Percentiles rank a stretch among this genome's conserved stretches.
These are phyloP conservation scores for Acanthamoeba triangularis DNA, from an alignment of 208 protist genomes.

Conservation along the genomic window DNA sequence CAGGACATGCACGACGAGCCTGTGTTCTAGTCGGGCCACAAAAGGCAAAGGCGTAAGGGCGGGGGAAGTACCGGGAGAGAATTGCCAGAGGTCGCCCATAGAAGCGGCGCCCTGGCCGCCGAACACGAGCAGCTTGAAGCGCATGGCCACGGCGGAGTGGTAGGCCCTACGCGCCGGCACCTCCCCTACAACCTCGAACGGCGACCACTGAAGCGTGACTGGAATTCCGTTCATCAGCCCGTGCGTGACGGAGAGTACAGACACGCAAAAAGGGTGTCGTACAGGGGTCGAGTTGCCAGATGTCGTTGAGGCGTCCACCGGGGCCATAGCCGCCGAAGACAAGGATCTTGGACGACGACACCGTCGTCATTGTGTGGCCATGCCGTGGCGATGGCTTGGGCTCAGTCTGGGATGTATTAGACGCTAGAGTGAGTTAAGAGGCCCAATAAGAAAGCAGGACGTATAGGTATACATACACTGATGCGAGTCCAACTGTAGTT, in stretches of 20 bases:
- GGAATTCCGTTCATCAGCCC: not conserved
- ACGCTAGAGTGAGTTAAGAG: not conserved
- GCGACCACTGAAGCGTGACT: constrained; percentile 71
- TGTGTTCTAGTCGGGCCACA: not conserved
- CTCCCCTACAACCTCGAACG: not conserved
- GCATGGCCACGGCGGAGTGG: constrained; percentile 64
- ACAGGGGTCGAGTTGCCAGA: constrained; percentile 75
- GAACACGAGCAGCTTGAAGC: constrained; percentile 73
- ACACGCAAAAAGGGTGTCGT: not conserved
- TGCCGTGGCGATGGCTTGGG: constrained; percentile 53
- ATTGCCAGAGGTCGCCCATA: constrained; percentile 68
- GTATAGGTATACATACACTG: not conserved
- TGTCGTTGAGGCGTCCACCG: constrained; percentile 61
- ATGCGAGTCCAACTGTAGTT: constrained; percentile 28
- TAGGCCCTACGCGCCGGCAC: constrained; percentile 55
- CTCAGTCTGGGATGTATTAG: not conserved
- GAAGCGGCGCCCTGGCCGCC: constrained; percentile 65
- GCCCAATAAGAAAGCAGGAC: too few relatives aligned
- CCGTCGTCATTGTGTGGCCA: constrained; percentile 66
- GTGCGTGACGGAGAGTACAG: not conserved
- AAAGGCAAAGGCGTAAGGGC: not conserved
- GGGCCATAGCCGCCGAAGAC: constrained; percentile 74
- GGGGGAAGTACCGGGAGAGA: constrained; percentile 33
- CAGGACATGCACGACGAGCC: not conserved
- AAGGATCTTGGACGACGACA: constrained; percentile 28